Conservation (phyloP, 768 basidiomycete genomes). For the Neoboletus brunneissimus region DNA sequence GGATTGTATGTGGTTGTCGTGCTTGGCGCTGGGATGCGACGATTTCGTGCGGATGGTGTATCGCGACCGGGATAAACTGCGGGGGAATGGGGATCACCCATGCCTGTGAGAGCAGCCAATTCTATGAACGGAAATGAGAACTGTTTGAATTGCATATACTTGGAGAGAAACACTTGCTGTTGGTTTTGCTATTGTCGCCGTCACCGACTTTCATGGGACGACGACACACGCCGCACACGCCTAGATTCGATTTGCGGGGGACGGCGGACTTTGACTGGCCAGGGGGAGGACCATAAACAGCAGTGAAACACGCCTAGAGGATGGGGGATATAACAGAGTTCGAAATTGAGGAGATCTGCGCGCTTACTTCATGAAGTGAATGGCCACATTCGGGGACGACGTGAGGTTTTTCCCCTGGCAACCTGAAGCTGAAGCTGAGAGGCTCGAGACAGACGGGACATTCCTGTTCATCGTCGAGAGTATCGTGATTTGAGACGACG, state of each 20-base stretch:
- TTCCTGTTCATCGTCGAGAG: conserved; percentile 76
- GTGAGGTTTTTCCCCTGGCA: conserved; percentile 96
- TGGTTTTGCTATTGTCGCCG: conserved; percentile 75
- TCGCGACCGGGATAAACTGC: conserved; percentile 70
- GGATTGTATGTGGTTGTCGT: conserved; percentile 51
- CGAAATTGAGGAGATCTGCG: background rate
- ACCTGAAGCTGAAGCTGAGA: conserved; percentile 85
- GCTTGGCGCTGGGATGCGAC: conserved; percentile 22
- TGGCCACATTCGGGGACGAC: conserved; percentile 98
- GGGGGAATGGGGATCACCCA: conserved; percentile 60
- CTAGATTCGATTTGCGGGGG: conserved; percentile 74
- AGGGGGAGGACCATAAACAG: conserved; percentile 90
- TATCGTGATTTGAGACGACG: conserved; percentile 64
- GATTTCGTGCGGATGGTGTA: conserved; percentile 39
- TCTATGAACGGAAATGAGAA: conserved; percentile 49
- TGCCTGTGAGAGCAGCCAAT: conserved; percentile 89
- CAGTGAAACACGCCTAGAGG: conserved; percentile 89
- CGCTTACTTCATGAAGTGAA: conserved; percentile 84
- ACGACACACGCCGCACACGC: conserved; percentile 96
- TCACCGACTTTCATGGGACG: conserved; percentile 96
- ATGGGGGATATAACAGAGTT: conserved; percentile 6
- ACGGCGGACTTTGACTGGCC: conserved; percentile 50
- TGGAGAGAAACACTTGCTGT: conserved; percentile 60
- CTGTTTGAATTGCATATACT: background rate
- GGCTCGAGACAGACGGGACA: conserved; percentile 98